A percentile compares a stretch with the other conserved stretches of the same genome.
These are phyloP conservation scores for Ilex paraguariensis DNA, from an alignment of 305 asterid genomes.

Conservation along the genomic window DNA sequence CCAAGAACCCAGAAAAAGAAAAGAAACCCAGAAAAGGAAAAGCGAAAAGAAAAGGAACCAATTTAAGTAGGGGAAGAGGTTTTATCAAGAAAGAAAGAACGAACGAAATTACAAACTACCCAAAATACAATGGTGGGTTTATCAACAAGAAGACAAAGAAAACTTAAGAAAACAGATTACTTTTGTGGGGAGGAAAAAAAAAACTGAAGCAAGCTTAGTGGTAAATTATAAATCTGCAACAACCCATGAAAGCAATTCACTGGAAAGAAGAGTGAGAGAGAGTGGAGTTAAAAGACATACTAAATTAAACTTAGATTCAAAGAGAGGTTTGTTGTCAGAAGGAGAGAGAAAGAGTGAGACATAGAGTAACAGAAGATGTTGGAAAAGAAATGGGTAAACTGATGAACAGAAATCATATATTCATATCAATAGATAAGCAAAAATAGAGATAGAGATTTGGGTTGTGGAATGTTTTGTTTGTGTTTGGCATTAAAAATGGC, in stretches of 20 bases:
- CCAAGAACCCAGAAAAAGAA: conserved; percentile 25
- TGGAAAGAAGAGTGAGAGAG: conserved; percentile 21
- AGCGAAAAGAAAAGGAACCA: conserved; percentile 11
- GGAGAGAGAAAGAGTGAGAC: conserved; percentile 13
- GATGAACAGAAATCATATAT: not conserved
- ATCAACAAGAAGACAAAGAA: conserved; percentile 13
- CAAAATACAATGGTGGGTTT: conserved; percentile 24
- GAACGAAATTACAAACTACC: conserved; percentile 1
- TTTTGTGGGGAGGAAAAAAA: conserved; percentile 15
- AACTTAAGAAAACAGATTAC: conserved; percentile 19
- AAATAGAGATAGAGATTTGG: too few relatives aligned
- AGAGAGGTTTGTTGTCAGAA: conserved; percentile 46
- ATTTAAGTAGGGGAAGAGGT: conserved; percentile 2
- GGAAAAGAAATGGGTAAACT: conserved; percentile 15
- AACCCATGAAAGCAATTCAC: conserved; percentile 43
- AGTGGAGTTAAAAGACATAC: conserved; percentile 29
- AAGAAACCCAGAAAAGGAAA: not conserved
- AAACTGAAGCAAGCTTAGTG: conserved; percentile 25
- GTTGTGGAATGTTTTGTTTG: too few relatives aligned
- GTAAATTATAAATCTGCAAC: conserved; percentile 41
- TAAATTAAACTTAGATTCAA: conserved; percentile 63
- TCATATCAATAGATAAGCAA: too few relatives aligned
- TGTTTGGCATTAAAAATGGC: too few relatives aligned
- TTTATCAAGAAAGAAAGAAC: conserved; percentile 2
- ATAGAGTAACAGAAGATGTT: conserved; percentile 8